A percentile compares a stretch with the other conserved stretches of the same genome.
Conservation (phyloP, 371 early-diverging fungal genomes). For the Blyttiomyces sp. region DNA sequence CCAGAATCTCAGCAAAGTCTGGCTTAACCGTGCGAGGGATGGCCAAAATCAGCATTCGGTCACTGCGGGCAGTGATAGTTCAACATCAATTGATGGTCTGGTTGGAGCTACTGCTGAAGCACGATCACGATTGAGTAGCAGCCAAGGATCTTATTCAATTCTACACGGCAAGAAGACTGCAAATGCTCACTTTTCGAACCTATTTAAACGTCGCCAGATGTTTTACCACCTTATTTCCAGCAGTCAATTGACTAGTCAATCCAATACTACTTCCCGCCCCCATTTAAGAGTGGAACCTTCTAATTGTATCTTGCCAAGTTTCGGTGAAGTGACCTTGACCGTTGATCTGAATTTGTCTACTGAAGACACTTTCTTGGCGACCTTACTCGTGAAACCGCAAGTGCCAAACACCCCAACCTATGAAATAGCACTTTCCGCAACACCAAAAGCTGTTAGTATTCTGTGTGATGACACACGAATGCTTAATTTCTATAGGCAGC, state of each 20-base stretch:
- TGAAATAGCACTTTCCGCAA: constrained; percentile 53
- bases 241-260: constrained; percentile 45
- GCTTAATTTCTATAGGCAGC: constrained; percentile 54
- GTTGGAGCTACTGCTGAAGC: constrained; percentile 3
- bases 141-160: constrained; percentile 8
- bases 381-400: constrained; percentile 41
- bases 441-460: constrained; percentile 49
- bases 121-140: constrained; percentile 1
- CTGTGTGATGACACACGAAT: constrained; percentile 51
- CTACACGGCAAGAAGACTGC: constrained; percentile 16
- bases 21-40: background rate
- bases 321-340: constrained; percentile 39
- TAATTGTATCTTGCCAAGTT: constrained; percentile 40
- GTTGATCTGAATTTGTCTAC: constrained; percentile 50
- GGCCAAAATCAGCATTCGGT: too few relatives aligned
- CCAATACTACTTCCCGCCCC: constrained; percentile 24
- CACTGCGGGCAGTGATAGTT: background rate
- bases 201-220: constrained; percentile 52
- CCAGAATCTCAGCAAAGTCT: constrained; percentile 7
- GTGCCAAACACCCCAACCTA: constrained; percentile 42
- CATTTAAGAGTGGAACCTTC: constrained; percentile 50
- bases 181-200: constrained; percentile 32
- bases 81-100: background rate
- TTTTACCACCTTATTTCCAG: constrained; percentile 49
- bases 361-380: constrained; percentile 55